A percentile compares a stretch with the other conserved stretches of the same genome.
Conservation (phyloP, 345 rosid genomes). For the Mercurialis annua region DNA sequence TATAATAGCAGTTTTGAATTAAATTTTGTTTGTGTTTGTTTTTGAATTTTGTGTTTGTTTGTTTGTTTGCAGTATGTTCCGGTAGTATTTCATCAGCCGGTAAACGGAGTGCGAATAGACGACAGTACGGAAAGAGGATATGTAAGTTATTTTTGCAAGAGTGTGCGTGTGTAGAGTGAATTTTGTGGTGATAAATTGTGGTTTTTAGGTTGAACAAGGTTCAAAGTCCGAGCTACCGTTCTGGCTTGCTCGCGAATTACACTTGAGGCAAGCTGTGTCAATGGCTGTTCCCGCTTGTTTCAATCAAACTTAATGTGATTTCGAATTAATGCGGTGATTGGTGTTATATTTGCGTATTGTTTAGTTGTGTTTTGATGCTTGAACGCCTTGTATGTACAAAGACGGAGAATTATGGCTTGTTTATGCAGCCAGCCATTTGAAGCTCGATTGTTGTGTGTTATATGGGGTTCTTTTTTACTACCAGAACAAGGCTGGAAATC, state of each 20-base stretch:
- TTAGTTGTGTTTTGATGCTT: no score
- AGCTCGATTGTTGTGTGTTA: neutral
- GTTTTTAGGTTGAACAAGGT: conserved; percentile 64
- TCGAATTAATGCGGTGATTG: no score
- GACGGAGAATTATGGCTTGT: neutral
- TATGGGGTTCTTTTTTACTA: neutral
- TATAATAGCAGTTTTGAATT: neutral
- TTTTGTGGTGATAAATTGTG: neutral
- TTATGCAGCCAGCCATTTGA: neutral
- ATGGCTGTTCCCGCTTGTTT: conserved; percentile 65
- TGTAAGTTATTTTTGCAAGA: conserved; percentile 34
- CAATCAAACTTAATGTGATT: conserved; percentile 51
- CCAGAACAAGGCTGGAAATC: conserved; percentile 76
- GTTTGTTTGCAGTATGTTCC: conserved; percentile 46
- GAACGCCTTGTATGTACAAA: neutral
- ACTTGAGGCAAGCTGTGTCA: conserved; percentile 59
- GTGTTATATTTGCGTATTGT: no score
- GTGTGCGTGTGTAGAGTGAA: neutral
- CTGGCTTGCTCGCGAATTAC: conserved; percentile 80
- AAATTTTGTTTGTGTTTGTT: neutral
- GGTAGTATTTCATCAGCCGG: conserved; percentile 52
- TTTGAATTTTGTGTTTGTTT: neutral
- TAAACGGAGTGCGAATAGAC: conserved; percentile 71
- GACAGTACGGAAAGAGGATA: conserved; percentile 61
- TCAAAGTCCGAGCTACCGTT: conserved; percentile 71